A percentile compares a stretch with the other conserved stretches of the same genome.
These are phyloP conservation scores for Fusarium compactum DNA, from an alignment of 2,329 filamentous ascomycete genomes.

Conservation along the genomic window DNA sequence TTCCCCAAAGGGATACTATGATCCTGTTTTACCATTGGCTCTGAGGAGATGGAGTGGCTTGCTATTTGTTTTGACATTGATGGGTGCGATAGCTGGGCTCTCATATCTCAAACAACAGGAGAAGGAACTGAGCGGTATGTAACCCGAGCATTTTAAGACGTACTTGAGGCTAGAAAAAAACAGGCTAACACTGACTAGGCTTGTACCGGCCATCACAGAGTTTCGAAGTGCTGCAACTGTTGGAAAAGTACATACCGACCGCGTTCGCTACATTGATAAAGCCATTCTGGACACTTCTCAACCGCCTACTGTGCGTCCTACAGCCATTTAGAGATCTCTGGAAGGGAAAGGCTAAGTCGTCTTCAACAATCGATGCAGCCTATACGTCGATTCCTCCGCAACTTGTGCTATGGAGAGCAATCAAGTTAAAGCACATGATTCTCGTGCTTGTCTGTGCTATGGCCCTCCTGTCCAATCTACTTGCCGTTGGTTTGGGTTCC, in stretches of 20 bases:
- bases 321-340: constrained; percentile 66
- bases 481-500: constrained; percentile 64
- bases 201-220: constrained; percentile 45
- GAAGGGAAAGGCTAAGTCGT: constrained; percentile 50
- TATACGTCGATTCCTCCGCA: constrained; percentile 70
- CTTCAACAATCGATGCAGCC: constrained; percentile 55
- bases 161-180: too few relatives aligned
- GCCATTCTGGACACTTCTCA: constrained; percentile 67
- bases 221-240: constrained; percentile 53
- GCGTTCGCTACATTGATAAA: constrained; percentile 67
- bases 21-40: constrained; percentile 42
- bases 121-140: constrained; percentile 34
- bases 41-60: constrained; percentile 35
- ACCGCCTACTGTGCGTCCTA: constrained; percentile 64
- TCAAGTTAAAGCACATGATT: constrained; percentile 58
- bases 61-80: constrained; percentile 23
- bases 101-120: constrained; percentile 45
- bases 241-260: constrained; percentile 66
- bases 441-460: constrained; percentile 61
- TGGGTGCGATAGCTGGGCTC: constrained; percentile 31
- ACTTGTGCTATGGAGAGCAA: constrained; percentile 59
- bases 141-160: too few relatives aligned
- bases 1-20: constrained; percentile 35
- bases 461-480: constrained; percentile 63
- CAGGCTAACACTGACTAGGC: too few relatives aligned